phyloP scores from a whole-genome alignment of 2,329 filamentous ascomycete species.

The Verruconis gallopava region DNA sequence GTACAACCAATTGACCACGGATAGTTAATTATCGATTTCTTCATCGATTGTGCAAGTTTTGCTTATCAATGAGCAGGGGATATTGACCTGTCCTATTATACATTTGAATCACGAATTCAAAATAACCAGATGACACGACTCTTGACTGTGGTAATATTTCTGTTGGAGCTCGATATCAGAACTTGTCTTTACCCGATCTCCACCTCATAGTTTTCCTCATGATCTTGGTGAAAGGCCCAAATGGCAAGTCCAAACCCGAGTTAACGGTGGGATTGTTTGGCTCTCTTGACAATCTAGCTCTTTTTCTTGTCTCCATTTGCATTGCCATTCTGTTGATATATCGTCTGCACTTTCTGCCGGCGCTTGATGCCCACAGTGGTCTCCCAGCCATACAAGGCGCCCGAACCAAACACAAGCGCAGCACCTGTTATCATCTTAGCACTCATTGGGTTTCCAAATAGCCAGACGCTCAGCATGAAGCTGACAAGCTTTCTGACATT shows the following conservation, averaged over 20 bases:
- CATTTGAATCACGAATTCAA: background rate
- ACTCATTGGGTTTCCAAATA: constrained; percentile 79
- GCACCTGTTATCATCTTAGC: constrained; percentile 69
- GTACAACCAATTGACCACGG: background rate
- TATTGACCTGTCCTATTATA: no score
- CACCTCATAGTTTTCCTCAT: no score
- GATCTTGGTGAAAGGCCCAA: no score
- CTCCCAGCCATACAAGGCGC: constrained; percentile 82
- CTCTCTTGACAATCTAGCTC: background rate
- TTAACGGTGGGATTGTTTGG: background rate
- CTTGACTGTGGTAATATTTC: background rate
- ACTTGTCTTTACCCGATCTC: no score
- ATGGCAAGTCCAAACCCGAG: no score
- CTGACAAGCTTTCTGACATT: constrained; percentile 93
- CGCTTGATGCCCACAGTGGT: constrained; percentile 34
- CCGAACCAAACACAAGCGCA: constrained; percentile 74
- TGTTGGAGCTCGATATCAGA: no score
- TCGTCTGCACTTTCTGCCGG: constrained; percentile 19
- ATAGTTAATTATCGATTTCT: background rate
- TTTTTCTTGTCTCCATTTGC: background rate
- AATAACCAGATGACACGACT: background rate
- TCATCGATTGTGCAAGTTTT: background rate
- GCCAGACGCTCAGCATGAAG: constrained; percentile 77
- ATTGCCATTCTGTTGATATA: background rate
- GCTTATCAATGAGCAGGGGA: no score